Conservation (phyloP, 495 filamentous ascomycete species). For the Amphirosellinia nigrospora region DNA sequence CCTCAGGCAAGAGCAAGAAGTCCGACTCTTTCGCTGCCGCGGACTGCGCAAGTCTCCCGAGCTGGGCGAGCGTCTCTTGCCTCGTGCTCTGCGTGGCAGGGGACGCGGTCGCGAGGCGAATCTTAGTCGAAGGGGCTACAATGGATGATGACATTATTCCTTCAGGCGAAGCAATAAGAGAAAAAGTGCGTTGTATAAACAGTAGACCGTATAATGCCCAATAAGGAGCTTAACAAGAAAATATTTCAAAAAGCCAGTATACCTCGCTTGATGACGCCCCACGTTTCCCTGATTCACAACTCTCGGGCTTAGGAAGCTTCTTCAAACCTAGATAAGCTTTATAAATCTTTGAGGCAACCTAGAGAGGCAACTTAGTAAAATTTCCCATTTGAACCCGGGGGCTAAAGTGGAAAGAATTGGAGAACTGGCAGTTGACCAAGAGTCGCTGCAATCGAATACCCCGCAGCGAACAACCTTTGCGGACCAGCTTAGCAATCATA, state of each 20-base stretch:
- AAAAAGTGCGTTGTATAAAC: neutral
- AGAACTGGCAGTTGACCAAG: neutral
- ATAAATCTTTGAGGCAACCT: too few species aligned
- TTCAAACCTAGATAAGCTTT: neutral
- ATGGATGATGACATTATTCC: slow-evolving; percentile 7
- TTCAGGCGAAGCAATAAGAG: neutral
- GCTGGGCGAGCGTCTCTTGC: slow-evolving; percentile 66
- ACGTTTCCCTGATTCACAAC: too few species aligned
- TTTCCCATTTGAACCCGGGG: neutral
- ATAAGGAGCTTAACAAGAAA: neutral
- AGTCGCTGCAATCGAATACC: neutral
- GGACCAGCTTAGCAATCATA: neutral
- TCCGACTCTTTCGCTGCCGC: slow-evolving; percentile 65
- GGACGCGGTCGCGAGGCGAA: slow-evolving; percentile 81
- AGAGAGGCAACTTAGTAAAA: neutral
- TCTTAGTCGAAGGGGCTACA: slow-evolving; percentile 30
- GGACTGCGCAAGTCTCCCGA: slow-evolving; percentile 59
- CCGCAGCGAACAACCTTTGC: slow-evolving; percentile 8
- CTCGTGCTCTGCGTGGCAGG: slow-evolving; percentile 72
- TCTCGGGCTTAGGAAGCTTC: neutral
- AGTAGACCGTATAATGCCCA: neutral
- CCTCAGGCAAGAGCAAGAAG: slow-evolving; percentile 90
- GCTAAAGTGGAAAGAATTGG: neutral
- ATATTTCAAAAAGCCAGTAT: neutral
- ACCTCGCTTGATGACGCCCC: neutral